Evolutionary conservation across 116 monocot species (phyloP).

Genomic region (Zostera marina): DNA sequence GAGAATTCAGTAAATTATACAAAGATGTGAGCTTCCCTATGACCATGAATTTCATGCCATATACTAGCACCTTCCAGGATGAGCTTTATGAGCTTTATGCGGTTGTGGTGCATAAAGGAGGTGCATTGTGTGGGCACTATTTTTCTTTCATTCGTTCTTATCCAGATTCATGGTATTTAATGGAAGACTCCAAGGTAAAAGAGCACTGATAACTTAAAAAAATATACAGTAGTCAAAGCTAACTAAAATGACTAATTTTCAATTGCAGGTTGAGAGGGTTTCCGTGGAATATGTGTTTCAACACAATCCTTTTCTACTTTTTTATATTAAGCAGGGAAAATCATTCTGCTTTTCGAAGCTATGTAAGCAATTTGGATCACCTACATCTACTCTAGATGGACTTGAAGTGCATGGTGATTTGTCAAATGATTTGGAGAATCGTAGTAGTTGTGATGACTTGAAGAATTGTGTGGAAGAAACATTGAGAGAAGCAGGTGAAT

Average conservation of each 20-base stretch:
- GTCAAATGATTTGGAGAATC: slow-evolving; percentile 15
- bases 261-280: slow-evolving; percentile 32
- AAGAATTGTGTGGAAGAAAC: not conserved
- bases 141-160: slow-evolving; percentile 51
- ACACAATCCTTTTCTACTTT: slow-evolving; percentile 58
- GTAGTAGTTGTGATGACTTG: not conserved
- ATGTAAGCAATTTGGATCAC: slow-evolving; percentile 24
- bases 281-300: slow-evolving; percentile 18
- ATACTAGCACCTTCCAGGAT: slow-evolving; percentile 8
- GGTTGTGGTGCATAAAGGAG: slow-evolving; percentile 60
- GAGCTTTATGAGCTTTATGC: slow-evolving; percentile 57
- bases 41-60: slow-evolving; percentile 56
- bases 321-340: slow-evolving; percentile 56
- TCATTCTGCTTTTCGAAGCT: slow-evolving; percentile 65
- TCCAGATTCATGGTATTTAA: slow-evolving; percentile 35
- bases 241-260: not conserved
- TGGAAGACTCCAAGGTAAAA: slow-evolving; percentile 56
- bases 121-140: slow-evolving; percentile 47
- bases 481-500: not conserved
- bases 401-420: slow-evolving; percentile 1
- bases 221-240: not conserved
- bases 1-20: slow-evolving; percentile 30
- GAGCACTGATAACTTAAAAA: not conserved
- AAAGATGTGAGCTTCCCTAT: slow-evolving; percentile 47
- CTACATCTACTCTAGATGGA: slow-evolving; percentile 38